Percentiles rank a stretch among this genome's conserved stretches.
Conservation (phyloP, 2,329 filamentous ascomycete genomes). For the Parastagonospora avenae region DNA sequence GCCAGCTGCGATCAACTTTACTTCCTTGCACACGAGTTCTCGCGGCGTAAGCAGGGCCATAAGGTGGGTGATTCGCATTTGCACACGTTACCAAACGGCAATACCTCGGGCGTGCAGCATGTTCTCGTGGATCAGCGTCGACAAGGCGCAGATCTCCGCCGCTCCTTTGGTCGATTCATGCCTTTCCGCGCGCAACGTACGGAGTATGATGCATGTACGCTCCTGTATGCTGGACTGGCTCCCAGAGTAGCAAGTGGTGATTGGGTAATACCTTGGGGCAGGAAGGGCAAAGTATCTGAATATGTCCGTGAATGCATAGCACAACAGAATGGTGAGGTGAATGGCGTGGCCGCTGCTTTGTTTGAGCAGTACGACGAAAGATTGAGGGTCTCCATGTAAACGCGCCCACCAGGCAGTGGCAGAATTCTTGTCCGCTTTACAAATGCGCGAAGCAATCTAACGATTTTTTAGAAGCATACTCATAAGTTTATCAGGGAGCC, state of each 20-base stretch:
- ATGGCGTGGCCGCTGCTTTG: not conserved
- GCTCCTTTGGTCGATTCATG: constrained; percentile 9
- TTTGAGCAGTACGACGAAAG: not conserved
- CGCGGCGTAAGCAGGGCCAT: constrained; percentile 2
- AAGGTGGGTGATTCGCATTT: constrained; percentile 2
- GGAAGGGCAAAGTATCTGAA: constrained; percentile 17
- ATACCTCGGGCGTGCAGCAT: constrained; percentile 13
- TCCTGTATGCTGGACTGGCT: constrained; percentile 24
- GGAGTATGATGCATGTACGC: constrained; percentile 22
- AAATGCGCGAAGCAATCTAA: no score
- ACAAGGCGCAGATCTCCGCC: constrained; percentile 15
- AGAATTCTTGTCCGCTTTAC: no score
- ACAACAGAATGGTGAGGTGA: constrained; percentile 1
- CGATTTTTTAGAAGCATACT: no score
- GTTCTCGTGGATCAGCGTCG: constrained; percentile 17
- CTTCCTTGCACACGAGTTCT: constrained; percentile 5
- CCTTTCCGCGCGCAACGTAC: constrained; percentile 1
- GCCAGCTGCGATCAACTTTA: not conserved
- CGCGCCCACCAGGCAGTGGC: not conserved
- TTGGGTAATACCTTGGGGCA: constrained; percentile 26
- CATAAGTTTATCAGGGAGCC: no score
- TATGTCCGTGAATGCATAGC: constrained; percentile 9
- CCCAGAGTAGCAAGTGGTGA: constrained; percentile 17
- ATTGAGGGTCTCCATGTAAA: no score
- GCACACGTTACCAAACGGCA: constrained; percentile 8